phyloP scores from a whole-genome alignment of 2,329 filamentous ascomycete species.

The Saccharata proteae region DNA sequence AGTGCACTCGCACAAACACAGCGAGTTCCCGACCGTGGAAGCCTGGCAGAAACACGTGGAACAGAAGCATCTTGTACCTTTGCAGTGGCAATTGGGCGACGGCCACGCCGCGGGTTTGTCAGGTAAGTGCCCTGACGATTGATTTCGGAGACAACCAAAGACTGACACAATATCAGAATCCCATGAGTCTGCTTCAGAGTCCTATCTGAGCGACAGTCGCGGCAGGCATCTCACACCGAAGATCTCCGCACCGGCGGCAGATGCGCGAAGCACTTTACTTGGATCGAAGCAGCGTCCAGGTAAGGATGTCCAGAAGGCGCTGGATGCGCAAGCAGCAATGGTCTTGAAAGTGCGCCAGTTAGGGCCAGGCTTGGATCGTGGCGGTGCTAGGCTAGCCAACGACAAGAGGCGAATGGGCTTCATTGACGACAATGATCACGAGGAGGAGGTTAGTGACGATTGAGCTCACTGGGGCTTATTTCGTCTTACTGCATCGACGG shows the following conservation, averaged over 20 bases:
- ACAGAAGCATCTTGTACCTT: slow-evolving; percentile 36
- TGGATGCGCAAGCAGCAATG: slow-evolving; percentile 32
- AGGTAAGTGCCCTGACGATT: slow-evolving; percentile 29
- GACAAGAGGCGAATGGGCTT: slow-evolving; percentile 38
- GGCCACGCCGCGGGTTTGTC: slow-evolving; percentile 42
- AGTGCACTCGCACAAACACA: slow-evolving; percentile 12
- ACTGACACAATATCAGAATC: slow-evolving; percentile 11
- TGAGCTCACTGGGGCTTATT: not conserved
- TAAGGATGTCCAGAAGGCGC: slow-evolving; percentile 33
- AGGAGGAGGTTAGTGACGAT: slow-evolving; percentile 24
- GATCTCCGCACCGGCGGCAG: not conserved
- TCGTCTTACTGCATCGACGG: slow-evolving; percentile 9
- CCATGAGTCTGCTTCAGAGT: slow-evolving; percentile 6
- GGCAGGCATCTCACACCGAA: slow-evolving; percentile 3
- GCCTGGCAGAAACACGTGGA: slow-evolving; percentile 42
- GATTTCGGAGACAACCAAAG: slow-evolving; percentile 13
- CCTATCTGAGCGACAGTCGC: slow-evolving; percentile 3
- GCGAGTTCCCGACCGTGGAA: slow-evolving; percentile 18
- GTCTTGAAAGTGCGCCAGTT: slow-evolving; percentile 37
- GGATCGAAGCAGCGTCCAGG: not conserved
- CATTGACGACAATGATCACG: slow-evolving; percentile 38
- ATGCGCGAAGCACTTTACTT: not conserved
- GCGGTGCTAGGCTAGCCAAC: slow-evolving; percentile 41
- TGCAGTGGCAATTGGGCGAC: slow-evolving; percentile 49
- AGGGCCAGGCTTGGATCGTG: slow-evolving; percentile 40